Conservation (phyloP, 2,329 filamentous ascomycete genomes). For the Cladosporium sp. region DNA sequence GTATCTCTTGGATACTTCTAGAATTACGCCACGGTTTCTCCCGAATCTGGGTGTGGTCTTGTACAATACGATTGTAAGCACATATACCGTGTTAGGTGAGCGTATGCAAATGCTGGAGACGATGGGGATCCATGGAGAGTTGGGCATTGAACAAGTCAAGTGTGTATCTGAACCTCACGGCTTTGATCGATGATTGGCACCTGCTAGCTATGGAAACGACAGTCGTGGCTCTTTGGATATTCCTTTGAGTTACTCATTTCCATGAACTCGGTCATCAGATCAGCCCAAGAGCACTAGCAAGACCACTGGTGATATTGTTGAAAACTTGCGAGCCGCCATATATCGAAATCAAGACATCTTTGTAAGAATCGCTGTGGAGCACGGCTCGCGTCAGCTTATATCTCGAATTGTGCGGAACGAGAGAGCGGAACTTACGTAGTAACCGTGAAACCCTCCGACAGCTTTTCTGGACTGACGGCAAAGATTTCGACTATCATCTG, state of each 20-base stretch:
- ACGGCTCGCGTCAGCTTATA: neutral
- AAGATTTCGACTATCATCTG: constrained; percentile 32
- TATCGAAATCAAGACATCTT: constrained; percentile 30
- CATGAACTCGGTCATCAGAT: neutral
- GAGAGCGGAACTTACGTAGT: constrained; percentile 1
- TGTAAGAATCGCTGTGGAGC: constrained; percentile 30
- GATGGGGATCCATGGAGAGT: too few relatives aligned
- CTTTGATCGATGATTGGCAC: too few relatives aligned
- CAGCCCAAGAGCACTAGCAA: constrained; percentile 31
- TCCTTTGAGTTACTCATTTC: neutral
- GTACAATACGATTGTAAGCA: too few relatives aligned
- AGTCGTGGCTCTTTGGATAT: neutral
- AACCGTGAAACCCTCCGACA: constrained; percentile 30
- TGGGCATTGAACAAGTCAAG: too few relatives aligned
- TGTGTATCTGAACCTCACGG: too few relatives aligned
- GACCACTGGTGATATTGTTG: constrained; percentile 32
- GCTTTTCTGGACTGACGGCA: constrained; percentile 26
- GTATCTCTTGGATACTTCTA: too few relatives aligned
- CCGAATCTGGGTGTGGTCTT: too few relatives aligned
- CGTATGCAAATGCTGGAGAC: too few relatives aligned
- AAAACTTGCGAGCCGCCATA: constrained; percentile 33
- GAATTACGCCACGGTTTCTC: too few relatives aligned
- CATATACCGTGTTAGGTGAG: too few relatives aligned
- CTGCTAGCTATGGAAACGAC: too few relatives aligned
- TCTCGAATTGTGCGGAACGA: neutral